Base-by-base conservation (phyloP, 768 basidiomycete species). In the Pholiota molesta region DNA sequence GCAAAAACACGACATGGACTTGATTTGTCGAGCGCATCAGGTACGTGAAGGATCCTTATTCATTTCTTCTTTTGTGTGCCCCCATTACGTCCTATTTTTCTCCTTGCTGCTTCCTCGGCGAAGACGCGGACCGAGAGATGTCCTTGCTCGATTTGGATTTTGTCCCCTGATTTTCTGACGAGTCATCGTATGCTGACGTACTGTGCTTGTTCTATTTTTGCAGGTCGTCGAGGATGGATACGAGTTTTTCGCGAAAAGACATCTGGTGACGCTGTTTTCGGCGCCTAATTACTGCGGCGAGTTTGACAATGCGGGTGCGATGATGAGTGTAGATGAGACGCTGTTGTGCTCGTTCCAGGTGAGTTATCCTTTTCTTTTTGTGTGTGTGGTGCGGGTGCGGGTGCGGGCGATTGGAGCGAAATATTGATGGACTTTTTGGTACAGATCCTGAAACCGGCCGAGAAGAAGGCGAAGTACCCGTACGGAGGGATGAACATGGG, bases 261-360 rank as follows among this genome's bases (percentile, higher is more conserved):
- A 97, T 79, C 78, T 99, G 67, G 97, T 99, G 66, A 99, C 97
- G 45, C 75, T 99, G 49, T 99, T 99, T 81, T 97, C 95, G 23
- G 97, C 97, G 55, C 97, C 97, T 62, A 94, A 94, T 80, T 94
- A 94, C 71, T 94, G 91, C 69, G 92, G 94, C 65, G 92, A 99
- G 80, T 99, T 99, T 71, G 97, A 99, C 76, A 99, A 99, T 75
- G 96, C 97, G 4, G 97, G 97, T 39, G 97, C 97, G 35, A 99
- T 99, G 97, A 99, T 99, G 97, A 95, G 93, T 71, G 97, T 99
- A 45, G 97, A 98, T 70, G 97, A 98, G 78, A 97, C 97, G 9
- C 76, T 99, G 66, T 75, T 99, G 66, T 98, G 97, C 79, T 98
- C 96, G 8, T 98, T 99, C 94, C 97, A 98, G 79, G 95, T 96